Evolutionary conservation across 1,139 yeast species (phyloP), one percentile per base, ranked within the genome.

Genomic region (Yamadazyma trypodendri): DNA sequence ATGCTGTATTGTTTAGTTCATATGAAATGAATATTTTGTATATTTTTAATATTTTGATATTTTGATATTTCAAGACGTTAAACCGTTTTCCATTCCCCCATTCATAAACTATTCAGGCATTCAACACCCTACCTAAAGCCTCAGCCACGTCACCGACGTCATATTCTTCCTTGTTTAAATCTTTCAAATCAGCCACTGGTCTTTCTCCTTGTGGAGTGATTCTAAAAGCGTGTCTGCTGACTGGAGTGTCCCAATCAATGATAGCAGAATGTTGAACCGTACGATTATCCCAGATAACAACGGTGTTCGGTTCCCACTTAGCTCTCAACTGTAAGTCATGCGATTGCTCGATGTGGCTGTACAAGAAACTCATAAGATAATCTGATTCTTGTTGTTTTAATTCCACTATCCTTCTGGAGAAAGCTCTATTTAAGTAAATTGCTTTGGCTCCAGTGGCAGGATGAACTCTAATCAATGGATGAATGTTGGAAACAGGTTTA

Each of bases 281-380:
- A 54, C 74, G 62, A 56, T 69, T 69, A 42, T 68, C 73, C 72
- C 73, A 78, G 35, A 76, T 68, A 15, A 75, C 80, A 31, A 78
- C 79, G 18, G 81, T 63, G 27, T 69, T 72, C 35, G 75, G 75
- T 51, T 76, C 79, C 81, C 82, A 78, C 46, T 61, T 69, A 14
- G 77, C 80, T 54, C 84, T 66, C 43, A 74, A 66, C 44, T 77
- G 82, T 46, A 78, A 65, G 50, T 78, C 84, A 36, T 69, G 73
- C 14, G 77, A 58, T 41, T 53, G 60, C 42, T 69, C 72, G 36
- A 77, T 65, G 50, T 68, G 74, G 39, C 62, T 60, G 54, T 65
- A 74, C 48, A 78, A 64, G 56, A 78, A 77, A 31, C 65, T 61
- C 49, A 78, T 62, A 48, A 79, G 60, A 40, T 59, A 63, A 34